Base-by-base conservation (phyloP, 495 filamentous ascomycete species). In the Lichenothelia convexa region DNA sequence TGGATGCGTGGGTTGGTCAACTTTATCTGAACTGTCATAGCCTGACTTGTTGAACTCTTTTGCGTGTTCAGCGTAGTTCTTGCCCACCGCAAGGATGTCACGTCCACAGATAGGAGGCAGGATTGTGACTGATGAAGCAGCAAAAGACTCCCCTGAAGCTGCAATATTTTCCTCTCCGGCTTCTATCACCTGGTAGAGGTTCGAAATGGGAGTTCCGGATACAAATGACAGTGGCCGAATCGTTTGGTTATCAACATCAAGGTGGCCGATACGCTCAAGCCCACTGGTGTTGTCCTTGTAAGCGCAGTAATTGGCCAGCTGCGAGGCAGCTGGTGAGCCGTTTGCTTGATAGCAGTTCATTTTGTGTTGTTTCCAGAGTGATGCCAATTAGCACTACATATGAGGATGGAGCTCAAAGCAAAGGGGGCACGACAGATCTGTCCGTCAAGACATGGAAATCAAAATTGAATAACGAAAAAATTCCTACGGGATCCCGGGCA, bases 51-150 rank as follows among this genome's bases (percentile, higher is more conserved):
- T 63, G 46, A 66, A 68, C 39, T 68, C 63, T 11, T 39, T 50
- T 5, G 60, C 58, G 44, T 71, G 68, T 38, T 68, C 63, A 20
- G 47, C 53, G 48, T 71, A 71, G 34, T 71, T 70, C 47, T 70
- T 69, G 5, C 67, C 68, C 9, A 71, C 59, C 3, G 58, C 59
- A 1, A 70, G 50, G 5, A 71, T 47, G 46, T 71, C 68, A n/a
- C 67, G 55, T 5, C 53, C 64, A 5, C 53, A 47, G 39, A 72
- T 54, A 0, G 68, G 61, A 0, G 68, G 51, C 2, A 67, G 56
- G 6, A 64, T 36, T 32, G 60, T 56, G 11, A 62, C 59, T 1
- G 47, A 51, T 19, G 45, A 51, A 8, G 58, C 45, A 21, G 53
- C 41, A 20, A 68, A 39, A n/a, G 56, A 32, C n/a, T 54, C 44